Base-by-base conservation (phyloP, 768 basidiomycete species). In the Amanita rubescens region DNA sequence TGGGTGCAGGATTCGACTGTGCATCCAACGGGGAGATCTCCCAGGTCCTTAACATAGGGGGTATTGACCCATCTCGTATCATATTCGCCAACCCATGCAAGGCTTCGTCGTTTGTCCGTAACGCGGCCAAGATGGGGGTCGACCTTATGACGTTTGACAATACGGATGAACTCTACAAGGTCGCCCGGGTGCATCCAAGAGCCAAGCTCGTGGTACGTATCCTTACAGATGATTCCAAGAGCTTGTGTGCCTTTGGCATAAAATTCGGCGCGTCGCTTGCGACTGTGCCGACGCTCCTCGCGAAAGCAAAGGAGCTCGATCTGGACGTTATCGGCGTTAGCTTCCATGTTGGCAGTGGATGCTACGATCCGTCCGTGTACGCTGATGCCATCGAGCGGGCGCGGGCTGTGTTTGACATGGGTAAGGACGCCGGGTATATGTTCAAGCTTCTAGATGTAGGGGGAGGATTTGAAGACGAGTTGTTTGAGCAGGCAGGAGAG, bases 31-130 rank as follows among this genome's bases (percentile, higher is more conserved):
- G 86, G 54, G 96, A 99, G 71, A 97, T 99, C 61, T 76, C 79
- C 19, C 80, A 82, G 57, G 86, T 98, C 24, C 74, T 96, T 22
- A 71, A 71, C 10, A 69, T 94, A 3, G 85, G 86, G 4, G 86
- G 84, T 7, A 79, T 95, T 49, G 77, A 80, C 44, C 84, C 94
- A 22, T 78, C 80, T 51, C 80, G 87, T 54, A 88, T 99, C 75
- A 91, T 98, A 65, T 99, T 93, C 63, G 96, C 96, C 58, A 99
- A 99, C 71, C 96, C 96, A 0, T 98, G 96, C 85, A 99, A 99
- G 72, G 90, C 96, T 2, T 77, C 81, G 10, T 95, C 93, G 0
- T 97, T 94, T 73, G 79, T 99, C 62, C 88, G 94, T 46, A 80
- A 82, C 60, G 90, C 96, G 14, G 84, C 84, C 38, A 82, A 79